phyloP scores from a whole-genome alignment of 2,329 filamentous ascomycete genomes.

The Metarhizium anisopliae region DNA sequence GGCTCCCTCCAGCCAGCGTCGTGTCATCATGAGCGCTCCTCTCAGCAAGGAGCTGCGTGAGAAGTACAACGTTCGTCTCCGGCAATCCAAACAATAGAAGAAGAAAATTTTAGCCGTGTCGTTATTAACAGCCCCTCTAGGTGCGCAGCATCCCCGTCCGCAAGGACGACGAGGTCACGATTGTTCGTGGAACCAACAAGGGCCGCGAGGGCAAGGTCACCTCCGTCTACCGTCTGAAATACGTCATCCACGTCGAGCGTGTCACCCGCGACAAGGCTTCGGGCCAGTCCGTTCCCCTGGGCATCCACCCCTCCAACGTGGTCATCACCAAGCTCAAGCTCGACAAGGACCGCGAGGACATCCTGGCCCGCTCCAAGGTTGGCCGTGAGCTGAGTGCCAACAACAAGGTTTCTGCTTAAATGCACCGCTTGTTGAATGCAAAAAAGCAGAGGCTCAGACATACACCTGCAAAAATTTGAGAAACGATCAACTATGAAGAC shows the following conservation, averaged over 20 bases:
- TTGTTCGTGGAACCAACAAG: constrained; percentile 92
- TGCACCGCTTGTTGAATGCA: constrained; percentile 3
- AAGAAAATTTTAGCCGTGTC: not conserved
- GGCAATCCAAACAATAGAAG: not conserved
- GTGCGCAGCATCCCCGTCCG: constrained; percentile 94
- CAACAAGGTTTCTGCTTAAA: constrained; percentile 54
- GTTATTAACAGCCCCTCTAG: constrained; percentile 31
- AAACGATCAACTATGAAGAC: constrained; percentile 13
- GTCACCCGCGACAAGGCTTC: constrained; percentile 95
- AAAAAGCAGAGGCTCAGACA: not conserved
- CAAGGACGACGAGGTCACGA: constrained; percentile 92
- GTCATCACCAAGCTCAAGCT: constrained; percentile 99
- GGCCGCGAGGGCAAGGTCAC: constrained; percentile 97
- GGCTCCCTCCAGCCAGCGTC: constrained; percentile 88
- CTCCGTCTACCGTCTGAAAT: constrained; percentile 97
- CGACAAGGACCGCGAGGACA: constrained; percentile 87
- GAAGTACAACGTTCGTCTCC: constrained; percentile 84
- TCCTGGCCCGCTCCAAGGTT: constrained; percentile 74
- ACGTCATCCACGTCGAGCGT: constrained; percentile 93
- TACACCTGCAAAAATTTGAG: constrained; percentile 8
- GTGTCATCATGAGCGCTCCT: constrained; percentile 93
- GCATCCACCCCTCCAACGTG: constrained; percentile 93
- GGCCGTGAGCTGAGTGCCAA: constrained; percentile 71
- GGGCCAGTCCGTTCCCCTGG: constrained; percentile 90
- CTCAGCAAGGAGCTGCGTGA: constrained; percentile 95